Base-by-base conservation (phyloP, 257 asterid species). In the Thymus quinquecostatus region DNA sequence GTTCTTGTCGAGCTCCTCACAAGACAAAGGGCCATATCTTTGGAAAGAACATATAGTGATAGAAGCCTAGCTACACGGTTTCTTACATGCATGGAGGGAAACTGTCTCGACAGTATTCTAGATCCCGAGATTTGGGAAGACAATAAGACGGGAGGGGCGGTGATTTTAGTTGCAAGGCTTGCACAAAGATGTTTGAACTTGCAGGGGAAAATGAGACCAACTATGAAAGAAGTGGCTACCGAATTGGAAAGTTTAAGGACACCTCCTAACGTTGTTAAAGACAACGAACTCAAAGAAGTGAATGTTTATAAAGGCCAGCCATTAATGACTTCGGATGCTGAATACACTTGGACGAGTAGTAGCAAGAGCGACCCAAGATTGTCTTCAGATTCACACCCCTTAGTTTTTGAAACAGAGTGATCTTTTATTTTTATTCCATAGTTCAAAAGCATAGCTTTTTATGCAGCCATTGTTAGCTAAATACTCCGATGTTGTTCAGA, bases 1-100 rank as follows among this genome's bases (percentile, higher is more conserved):
- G 38, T 34, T 34, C 38, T 41, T 41, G 80, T 54, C 14, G 76
- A 69, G 12, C 80, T 76, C 33, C 14, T 75, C 14, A 75, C 80
- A 0, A 28, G 75, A 0, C 27, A 55, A 29, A 70, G 36, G 32
- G 68, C 80, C 2, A 47, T 70, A 44, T 55, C 60, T 41, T 1
- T 5, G 7, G 47, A 2, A 5, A 8, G 6, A 5, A 41, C 47
- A 10, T 53, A 69, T 2, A 60, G 49, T 30, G 66, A 63, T 21
- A 48, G 51, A 40, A 34, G 56, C 8, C 50, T 41, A 41, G 47
- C 47, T 41, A 41, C 47, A 8, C 47, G 6, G 47, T 41, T 41
- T 41, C 9, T 41, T 41, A 41, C 9, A 41, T 41, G 47, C 47
- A 41, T 41, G 47, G 47, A 41, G 10, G 47, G 6, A 8, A 61